Evolutionary conservation across 2,329 filamentous ascomycete genomes (phyloP).

Genomic region (Chrysoporthe austroafricana): DNA sequence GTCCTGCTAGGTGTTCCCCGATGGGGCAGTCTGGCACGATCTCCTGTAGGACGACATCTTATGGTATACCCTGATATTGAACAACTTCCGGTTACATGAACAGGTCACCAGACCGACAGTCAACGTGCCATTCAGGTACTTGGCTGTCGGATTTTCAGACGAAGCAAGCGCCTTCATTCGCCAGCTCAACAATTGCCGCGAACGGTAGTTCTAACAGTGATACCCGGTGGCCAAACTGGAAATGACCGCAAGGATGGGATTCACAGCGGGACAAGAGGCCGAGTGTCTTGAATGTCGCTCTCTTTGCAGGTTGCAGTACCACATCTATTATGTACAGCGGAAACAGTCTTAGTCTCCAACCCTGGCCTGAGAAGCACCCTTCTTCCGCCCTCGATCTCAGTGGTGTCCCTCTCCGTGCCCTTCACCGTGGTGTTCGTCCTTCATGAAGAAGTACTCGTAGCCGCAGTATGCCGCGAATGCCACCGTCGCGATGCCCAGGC

Average conservation of each 20-base stretch:
- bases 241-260: background rate
- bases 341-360: background rate
- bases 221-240: background rate
- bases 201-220: background rate
- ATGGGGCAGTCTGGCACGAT: background rate
- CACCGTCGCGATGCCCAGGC: conserved; percentile 88
- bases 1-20: background rate
- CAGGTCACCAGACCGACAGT: background rate
- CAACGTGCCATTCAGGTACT: background rate
- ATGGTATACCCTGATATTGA: background rate
- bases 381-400: conserved; percentile 40
- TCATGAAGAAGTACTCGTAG: conserved; percentile 86
- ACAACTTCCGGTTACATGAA: background rate
- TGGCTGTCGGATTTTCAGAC: background rate
- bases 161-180: background rate
- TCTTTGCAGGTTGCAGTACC: conserved; percentile 3
- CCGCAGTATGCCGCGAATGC: conserved; percentile 89
- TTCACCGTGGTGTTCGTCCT: conserved; percentile 66
- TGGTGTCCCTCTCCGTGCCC: conserved; percentile 62
- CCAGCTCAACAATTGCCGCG: no score
- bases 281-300: background rate
- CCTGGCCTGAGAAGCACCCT: background rate
- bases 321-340: conserved; percentile 25
- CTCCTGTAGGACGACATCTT: background rate
- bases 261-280: background rate